Evolutionary conservation across 148 eudicot species (phyloP).

Genomic region (Rhododendron williamsianum): DNA sequence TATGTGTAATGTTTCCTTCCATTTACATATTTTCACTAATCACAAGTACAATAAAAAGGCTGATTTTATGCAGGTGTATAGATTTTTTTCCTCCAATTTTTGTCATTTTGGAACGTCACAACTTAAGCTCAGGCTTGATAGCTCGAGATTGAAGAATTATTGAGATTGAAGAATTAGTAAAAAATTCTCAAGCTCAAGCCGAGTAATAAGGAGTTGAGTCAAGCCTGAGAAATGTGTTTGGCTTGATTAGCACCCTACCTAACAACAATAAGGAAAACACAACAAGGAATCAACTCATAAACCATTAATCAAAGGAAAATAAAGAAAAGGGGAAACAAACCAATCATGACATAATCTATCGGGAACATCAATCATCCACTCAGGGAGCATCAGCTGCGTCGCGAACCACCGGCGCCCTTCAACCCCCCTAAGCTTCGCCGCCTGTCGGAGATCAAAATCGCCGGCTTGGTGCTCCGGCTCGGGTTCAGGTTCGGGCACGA

Average conservation of each 20-base stretch:
- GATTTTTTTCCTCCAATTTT: not conserved
- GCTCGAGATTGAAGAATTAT: too few species aligned
- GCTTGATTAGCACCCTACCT: not conserved
- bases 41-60: too few species aligned
- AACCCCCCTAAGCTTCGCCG: constrained; percentile 55
- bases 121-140: too few species aligned
- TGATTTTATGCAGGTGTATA: not conserved
- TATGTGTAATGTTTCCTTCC: not conserved
- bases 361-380: constrained; percentile 97
- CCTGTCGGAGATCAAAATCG: constrained; percentile 56
- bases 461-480: constrained; percentile 4
- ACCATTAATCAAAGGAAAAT: too few species aligned
- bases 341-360: constrained; percentile 54
- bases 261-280: too few species aligned
- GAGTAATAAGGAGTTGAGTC: not conserved
- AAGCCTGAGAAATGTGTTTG: not conserved
- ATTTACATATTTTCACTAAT: too few species aligned
- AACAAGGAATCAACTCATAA: too few species aligned
- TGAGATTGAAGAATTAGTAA: too few species aligned
- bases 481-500: constrained; percentile 8
- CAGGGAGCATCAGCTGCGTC: constrained; percentile 91
- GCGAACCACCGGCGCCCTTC: constrained; percentile 82
- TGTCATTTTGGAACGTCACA: too few species aligned
- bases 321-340: constrained; percentile 23
- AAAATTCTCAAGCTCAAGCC: too few species aligned